phyloP scores from a whole-genome alignment of 2,329 filamentous ascomycete genomes.

The Aspergillus sp. region DNA sequence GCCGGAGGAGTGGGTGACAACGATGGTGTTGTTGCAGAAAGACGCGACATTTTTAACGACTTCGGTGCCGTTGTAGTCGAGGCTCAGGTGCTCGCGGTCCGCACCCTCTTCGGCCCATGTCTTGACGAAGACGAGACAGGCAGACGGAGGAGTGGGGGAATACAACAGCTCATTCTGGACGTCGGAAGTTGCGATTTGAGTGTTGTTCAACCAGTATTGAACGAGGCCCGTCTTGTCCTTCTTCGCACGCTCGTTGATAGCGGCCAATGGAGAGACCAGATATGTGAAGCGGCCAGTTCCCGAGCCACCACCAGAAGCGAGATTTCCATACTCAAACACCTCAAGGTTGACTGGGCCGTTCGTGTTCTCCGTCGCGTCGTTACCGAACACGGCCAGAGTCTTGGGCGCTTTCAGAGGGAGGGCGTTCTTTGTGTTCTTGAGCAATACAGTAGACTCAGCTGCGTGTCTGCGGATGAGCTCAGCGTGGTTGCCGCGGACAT shows the following conservation, averaged over 20 bases:
- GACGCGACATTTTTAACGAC: slow-evolving; percentile 74
- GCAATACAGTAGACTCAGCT: slow-evolving; percentile 74
- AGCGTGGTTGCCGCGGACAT: slow-evolving; percentile 72
- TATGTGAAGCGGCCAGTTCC: slow-evolving; percentile 24
- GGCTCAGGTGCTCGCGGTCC: slow-evolving; percentile 56
- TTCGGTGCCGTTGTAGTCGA: slow-evolving; percentile 77
- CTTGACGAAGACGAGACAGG: slow-evolving; percentile 76
- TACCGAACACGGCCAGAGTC: slow-evolving; percentile 52
- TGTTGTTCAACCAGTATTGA: slow-evolving; percentile 22
- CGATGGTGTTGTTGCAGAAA: slow-evolving; percentile 76
- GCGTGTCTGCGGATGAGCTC: slow-evolving; percentile 69
- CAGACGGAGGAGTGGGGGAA: slow-evolving; percentile 36
- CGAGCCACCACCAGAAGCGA: slow-evolving; percentile 19
- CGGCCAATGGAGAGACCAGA: slow-evolving; percentile 28
- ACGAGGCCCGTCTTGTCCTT: slow-evolving; percentile 22
- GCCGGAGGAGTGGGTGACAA: slow-evolving; percentile 79
- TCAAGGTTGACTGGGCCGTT: slow-evolving; percentile 12
- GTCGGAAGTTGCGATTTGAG: slow-evolving; percentile 8
- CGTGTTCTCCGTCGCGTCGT: slow-evolving; percentile 45
- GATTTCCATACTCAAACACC: slow-evolving; percentile 16
- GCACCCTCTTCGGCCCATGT: slow-evolving; percentile 79
- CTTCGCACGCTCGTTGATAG: slow-evolving; percentile 25
- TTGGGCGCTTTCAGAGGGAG: slow-evolving; percentile 51
- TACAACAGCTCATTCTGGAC: slow-evolving; percentile 15
- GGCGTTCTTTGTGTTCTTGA: slow-evolving; percentile 51